Base-by-base conservation (phyloP, 495 filamentous ascomycete species). In the Penicillium manginii region DNA sequence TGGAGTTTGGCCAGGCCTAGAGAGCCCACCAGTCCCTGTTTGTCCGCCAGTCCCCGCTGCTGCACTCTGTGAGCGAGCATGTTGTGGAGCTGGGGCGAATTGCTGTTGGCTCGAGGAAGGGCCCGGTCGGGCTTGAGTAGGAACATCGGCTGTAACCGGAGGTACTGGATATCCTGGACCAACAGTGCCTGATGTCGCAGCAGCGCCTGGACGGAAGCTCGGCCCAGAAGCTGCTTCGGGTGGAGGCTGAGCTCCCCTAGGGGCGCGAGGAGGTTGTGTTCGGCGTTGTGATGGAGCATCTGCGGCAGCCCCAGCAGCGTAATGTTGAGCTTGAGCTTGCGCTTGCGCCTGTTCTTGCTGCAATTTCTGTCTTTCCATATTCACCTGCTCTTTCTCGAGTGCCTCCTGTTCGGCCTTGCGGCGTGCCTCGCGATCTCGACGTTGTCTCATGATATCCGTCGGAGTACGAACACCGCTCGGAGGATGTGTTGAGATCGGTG, bases 361-460 rank as follows among this genome's bases (percentile, higher is more conserved):
- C 63, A 84, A 81, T 52, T 80, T 77, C 54, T 80, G 65, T 56
- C 67, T 62, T 59, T 82, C 82, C 60, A 85, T 77, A 43, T 83
- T 80, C 58, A 87, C 82, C 40, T 64, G 81, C 77, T 79, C 73
- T 35, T 63, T 63, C 37, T 76, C 75, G 17, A 62, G 69, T n/a
- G 74, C 78, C 33, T 82, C 77, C 31, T 84, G 79, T 63, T 88
- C 85, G 18, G 85, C 86, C 64, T 81, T 83, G 52, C 78, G 81
- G 54, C 84, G 76, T 18, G 88, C 88, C 69, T 92, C 88, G 37
- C 88, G 82, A 58, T 84, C 84, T 50, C 73, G 73, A 54, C 89
- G 86, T 62, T 89, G 84, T 64, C 86, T 83, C 89, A 92, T 91
- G 43, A 93, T 89, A 62, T 89, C 84, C 29, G 86, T 85, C 22